Evolutionary conservation across 192 early-diverging fungal genomes (phyloP).

Genomic region (Lobosporangium transversale): DNA sequence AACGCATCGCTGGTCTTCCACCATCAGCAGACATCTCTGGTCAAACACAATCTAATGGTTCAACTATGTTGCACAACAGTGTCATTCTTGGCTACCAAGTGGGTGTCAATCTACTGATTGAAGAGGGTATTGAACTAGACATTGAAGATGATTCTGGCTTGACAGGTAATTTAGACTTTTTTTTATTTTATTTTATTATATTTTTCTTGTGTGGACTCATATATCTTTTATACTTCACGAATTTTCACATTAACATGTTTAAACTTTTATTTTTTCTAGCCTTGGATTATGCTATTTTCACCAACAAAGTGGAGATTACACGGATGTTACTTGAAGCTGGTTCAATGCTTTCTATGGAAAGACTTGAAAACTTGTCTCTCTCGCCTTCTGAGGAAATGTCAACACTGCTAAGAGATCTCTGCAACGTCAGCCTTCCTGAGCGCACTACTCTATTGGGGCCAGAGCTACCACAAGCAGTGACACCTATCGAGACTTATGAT

Average conservation of each 20-base stretch:
- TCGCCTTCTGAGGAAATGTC: constrained; percentile 23
- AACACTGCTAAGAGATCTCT: constrained; percentile 13
- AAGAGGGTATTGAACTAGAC: constrained; percentile 51
- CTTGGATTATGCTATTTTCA: constrained; percentile 46
- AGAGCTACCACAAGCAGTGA: neutral
- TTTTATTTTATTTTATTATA: too few relatives aligned
- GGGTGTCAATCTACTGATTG: constrained; percentile 39
- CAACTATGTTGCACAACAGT: constrained; percentile 47
- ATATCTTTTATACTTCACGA: too few relatives aligned
- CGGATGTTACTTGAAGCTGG: constrained; percentile 24
- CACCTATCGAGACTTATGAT: constrained; percentile 10
- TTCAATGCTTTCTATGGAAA: constrained; percentile 28
- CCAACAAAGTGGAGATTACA: constrained; percentile 37
- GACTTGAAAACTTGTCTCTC: constrained; percentile 9
- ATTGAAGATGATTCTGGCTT: constrained; percentile 44
- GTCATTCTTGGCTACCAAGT: constrained; percentile 35
- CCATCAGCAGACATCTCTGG: constrained; percentile 47
- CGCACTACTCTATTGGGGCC: neutral
- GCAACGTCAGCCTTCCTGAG: constrained; percentile 12
- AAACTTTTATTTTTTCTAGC: constrained; percentile 16
- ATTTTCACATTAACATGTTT: neutral
- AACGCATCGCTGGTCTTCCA: constrained; percentile 40
- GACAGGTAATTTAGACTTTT: constrained; percentile 33
- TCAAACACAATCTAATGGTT: constrained; percentile 40
- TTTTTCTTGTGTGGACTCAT: neutral